Evolutionary conservation across 148 eudicot genomes (phyloP).

Genomic region (Silene conica): DNA sequence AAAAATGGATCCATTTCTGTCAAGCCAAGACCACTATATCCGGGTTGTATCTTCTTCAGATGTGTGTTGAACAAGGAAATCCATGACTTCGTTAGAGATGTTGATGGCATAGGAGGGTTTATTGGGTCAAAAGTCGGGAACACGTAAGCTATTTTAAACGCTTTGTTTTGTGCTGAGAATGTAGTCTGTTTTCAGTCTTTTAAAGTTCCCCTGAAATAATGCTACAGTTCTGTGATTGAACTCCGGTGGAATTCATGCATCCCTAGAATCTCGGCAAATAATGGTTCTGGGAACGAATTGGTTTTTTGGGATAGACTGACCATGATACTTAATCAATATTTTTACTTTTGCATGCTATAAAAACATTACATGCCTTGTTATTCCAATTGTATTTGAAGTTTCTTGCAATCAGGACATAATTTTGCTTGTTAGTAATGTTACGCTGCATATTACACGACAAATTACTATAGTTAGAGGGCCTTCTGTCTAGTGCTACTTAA

Average conservation of each 20-base stretch:
- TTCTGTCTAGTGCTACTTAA: too few relatives aligned
- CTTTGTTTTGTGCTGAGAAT: not conserved
- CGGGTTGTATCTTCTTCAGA: slow-evolving; percentile 70
- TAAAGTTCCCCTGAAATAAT: not conserved
- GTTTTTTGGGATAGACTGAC: too few relatives aligned
- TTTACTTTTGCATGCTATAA: not conserved
- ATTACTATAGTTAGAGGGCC: too few relatives aligned
- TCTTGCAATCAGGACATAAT: too few relatives aligned
- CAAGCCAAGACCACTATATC: slow-evolving; percentile 72
- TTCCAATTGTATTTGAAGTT: too few relatives aligned
- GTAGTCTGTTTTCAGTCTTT: not conserved
- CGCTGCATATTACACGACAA: too few relatives aligned
- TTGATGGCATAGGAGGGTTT: slow-evolving; percentile 77
- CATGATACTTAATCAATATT: not conserved
- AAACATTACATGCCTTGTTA: not conserved
- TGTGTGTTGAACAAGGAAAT: slow-evolving; percentile 84
- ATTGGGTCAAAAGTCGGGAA: slow-evolving; percentile 82
- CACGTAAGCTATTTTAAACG: slow-evolving; percentile 50
- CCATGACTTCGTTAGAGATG: slow-evolving; percentile 77
- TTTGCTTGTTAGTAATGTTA: too few relatives aligned
- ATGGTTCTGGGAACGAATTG: not conserved
- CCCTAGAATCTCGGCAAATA: not conserved
- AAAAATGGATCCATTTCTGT: slow-evolving; percentile 68
- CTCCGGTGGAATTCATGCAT: not conserved
- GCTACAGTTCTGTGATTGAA: not conserved